A percentile compares a stretch with the other conserved stretches of the same genome.
phyloP scores from a whole-genome alignment of 2,329 filamentous ascomycete genomes.

The Claviceps sp. region DNA sequence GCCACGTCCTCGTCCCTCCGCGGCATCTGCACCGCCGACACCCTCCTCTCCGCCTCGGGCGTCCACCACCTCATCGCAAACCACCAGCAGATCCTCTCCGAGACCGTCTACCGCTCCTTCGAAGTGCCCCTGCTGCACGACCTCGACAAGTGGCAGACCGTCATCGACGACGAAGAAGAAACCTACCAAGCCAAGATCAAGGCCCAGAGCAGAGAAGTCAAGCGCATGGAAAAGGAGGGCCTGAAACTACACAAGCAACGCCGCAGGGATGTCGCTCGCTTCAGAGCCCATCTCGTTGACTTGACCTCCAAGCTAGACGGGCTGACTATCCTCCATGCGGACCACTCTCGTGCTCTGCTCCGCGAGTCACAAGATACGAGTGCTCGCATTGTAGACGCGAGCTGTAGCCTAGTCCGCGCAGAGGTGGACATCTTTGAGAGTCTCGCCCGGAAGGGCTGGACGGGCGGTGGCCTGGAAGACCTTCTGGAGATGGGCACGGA shows the following conservation, averaged over 20 bases:
- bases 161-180: slow-evolving; percentile 52
- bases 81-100: slow-evolving; percentile 55
- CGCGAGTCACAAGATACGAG: slow-evolving; percentile 54
- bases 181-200: slow-evolving; percentile 42
- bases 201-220: slow-evolving; percentile 45
- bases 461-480: slow-evolving; percentile 51
- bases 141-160: slow-evolving; percentile 49
- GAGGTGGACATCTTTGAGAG: slow-evolving; percentile 59
- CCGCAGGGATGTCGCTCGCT: slow-evolving; percentile 45
- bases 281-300: slow-evolving; percentile 49
- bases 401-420: slow-evolving; percentile 50
- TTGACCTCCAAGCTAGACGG: slow-evolving; percentile 50
- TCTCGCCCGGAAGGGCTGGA: slow-evolving; percentile 54
- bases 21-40: slow-evolving; percentile 47
- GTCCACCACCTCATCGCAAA: slow-evolving; percentile 56
- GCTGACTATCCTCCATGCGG: slow-evolving; percentile 44
- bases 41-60: slow-evolving; percentile 47
- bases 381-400: slow-evolving; percentile 46
- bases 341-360: slow-evolving; percentile 45
- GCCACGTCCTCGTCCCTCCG: slow-evolving; percentile 10
- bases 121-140: slow-evolving; percentile 58
- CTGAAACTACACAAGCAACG: slow-evolving; percentile 47
- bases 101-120: slow-evolving; percentile 55
- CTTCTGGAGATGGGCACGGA: slow-evolving; percentile 51
- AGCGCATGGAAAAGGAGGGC: slow-evolving; percentile 51